Evolutionary conservation across 148 eudicot genomes (phyloP), one percentile per base, ranked within the genome.

Genomic region (Silene conica): DNA sequence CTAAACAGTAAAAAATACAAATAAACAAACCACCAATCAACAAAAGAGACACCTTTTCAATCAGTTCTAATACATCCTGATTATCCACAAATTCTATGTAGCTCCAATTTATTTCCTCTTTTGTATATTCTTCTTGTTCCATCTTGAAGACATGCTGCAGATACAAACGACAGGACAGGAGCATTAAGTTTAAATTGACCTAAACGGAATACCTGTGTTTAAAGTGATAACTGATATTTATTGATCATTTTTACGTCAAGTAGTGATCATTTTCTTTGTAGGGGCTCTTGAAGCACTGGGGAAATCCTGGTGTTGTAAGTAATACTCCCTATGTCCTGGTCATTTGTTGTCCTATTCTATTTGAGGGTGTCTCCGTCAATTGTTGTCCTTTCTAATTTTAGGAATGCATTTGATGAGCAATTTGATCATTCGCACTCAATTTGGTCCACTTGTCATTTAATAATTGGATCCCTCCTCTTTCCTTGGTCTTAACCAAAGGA

Each of bases 91-190:
- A 96, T 76, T 96, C 97, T 75, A 96, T 96, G 86, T 92, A 96
- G 78, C 99, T 92, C 99, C 99, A 96, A 70, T 89, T 82, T 75
- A 96, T 96, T 82, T 90, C 83, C 82, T 96, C 99, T 78, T 88
- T 96, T 69, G 97, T 92, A 79, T 96, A 96, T 74, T 96, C 97
- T 85, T 96, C 99, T 82, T 96, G 99, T 83, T 96, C 99, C 99
- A 88, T 96, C 87, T 96, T 96, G 73, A 96, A 96, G 65, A 96
- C 99, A 82, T 96, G 99, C 99, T 96, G 97, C 84, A 87, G 64
- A 55, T 34, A 70, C 56, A 59, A 85, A 83, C 20, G 73, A 76
- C 12, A 63, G 22, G 73, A 71, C 54, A 78, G 46, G 12, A 72
- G 46, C 41, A 75, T 41, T 20, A 20, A 5, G 21, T 69, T 15